These are phyloP conservation scores for Metrosideros polymorpha DNA, from an alignment of 441 rosid species.

Conservation along the genomic window DNA sequence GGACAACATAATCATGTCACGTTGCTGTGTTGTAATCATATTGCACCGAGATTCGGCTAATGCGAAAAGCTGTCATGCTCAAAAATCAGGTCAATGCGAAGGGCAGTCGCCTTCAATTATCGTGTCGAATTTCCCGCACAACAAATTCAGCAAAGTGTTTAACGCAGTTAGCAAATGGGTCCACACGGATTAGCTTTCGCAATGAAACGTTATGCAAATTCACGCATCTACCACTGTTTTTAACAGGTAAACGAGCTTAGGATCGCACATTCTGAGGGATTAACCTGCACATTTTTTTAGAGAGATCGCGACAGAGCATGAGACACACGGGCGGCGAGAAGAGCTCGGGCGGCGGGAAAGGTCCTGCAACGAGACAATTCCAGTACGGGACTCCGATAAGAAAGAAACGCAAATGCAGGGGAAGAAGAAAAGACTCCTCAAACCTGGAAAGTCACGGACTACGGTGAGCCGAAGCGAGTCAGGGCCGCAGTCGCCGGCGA, in stretches of 20 bases:
- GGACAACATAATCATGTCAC: neutral
- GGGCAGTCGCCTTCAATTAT: neutral
- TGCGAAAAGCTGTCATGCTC: neutral
- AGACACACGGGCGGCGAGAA: neutral
- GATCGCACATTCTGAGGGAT: neutral
- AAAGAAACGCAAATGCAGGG: neutral
- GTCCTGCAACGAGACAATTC: neutral
- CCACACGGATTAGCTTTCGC: neutral
- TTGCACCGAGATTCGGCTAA: neutral
- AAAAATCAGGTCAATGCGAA: neutral
- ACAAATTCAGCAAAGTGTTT: neutral
- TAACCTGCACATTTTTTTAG: neutral
- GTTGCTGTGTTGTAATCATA: neutral
- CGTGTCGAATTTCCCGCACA: neutral
- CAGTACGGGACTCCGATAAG: neutral
- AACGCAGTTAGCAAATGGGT: neutral
- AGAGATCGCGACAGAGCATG: neutral
- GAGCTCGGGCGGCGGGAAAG: neutral
- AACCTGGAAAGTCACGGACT: neutral
- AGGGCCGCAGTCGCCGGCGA: neutral
- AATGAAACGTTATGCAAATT: neutral
- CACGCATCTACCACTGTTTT: neutral
- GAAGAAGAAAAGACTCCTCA: neutral
- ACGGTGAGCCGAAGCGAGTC: neutral
- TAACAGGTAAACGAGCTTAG: neutral